phyloP scores from a whole-genome alignment of 1,284 basidiomycete species.

The Cystobasidiaceae sp. region DNA sequence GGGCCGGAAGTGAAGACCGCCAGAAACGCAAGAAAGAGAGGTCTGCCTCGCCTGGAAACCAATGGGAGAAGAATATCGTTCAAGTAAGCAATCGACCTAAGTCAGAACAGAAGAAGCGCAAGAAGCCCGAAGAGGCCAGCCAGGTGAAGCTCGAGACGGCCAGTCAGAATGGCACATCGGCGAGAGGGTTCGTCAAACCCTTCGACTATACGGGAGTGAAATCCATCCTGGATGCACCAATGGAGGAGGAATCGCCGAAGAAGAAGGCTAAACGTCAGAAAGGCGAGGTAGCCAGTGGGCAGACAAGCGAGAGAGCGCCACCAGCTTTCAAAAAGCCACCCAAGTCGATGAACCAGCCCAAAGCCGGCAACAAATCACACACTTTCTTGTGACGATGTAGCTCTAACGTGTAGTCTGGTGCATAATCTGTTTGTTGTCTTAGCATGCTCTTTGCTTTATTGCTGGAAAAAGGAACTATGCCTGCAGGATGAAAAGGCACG shows the following conservation, averaged over 20 bases:
- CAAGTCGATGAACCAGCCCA: constrained; percentile 45
- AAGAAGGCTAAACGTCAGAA: constrained; percentile 46
- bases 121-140: too few relatives aligned
- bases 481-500: too few relatives aligned
- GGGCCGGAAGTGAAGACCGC: too few relatives aligned
- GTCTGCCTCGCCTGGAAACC: too few relatives aligned
- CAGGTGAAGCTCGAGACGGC: too few relatives aligned
- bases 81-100: too few relatives aligned
- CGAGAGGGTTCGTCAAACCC: constrained; percentile 48
- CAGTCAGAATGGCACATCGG: constrained; percentile 33
- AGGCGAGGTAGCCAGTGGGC: constrained; percentile 38
- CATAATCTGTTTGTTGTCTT: neutral
- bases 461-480: too few relatives aligned
- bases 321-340: constrained; percentile 32
- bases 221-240: constrained; percentile 65
- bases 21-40: too few relatives aligned
- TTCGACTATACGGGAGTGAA: constrained; percentile 72
- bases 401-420: neutral
- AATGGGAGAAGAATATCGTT: too few relatives aligned
- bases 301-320: constrained; percentile 4
- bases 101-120: too few relatives aligned
- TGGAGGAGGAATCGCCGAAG: constrained; percentile 23
- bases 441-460: too few relatives aligned
- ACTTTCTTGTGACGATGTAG: constrained; percentile 34
- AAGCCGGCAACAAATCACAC: constrained; percentile 44